Evolutionary conservation across 2,329 filamentous ascomycete genomes (phyloP), one percentile per base, ranked within the genome.

Genomic region (Chalaropsis thielavioides): DNA sequence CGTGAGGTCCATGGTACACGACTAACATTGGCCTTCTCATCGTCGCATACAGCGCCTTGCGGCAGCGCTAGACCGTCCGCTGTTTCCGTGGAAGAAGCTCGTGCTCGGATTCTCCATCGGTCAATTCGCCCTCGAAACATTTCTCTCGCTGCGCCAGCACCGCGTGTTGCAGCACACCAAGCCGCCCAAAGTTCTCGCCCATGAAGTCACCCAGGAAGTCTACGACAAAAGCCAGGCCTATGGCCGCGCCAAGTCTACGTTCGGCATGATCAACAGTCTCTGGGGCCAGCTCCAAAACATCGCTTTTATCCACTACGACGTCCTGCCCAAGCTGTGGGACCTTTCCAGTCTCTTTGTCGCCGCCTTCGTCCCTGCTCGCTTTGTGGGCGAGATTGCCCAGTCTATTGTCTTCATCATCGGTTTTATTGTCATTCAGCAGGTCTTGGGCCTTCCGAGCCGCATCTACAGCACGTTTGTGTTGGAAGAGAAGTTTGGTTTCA

Each of bases 401-500:
- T 95, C 90, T 35, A 87, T 99, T 70, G 79, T 95, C 73, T 99
- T 97, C 78, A 84, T 96, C 75, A 87, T 97, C 72, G 80, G 84
- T 66, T 95, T 96, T 75, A 87, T 90, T 71, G 75, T 95, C 71
- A 82, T 95, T 71, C 88, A 91, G 70, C 90, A 92, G 72, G 69
- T 89, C 64, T 77, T 96, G 68, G 88, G 86, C 66, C 78, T 97
- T 63, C 94, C 94, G 2, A 83, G 86, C 67, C 88, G 85, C 64
- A 85, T 96, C 75, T 99, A 97, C 80, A 86, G 92, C 77, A 94
- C 90, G 13, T 99, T 99, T 72, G 89, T 97, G 60, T 80, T 99
- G 65, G 94, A 99, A 76, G 92, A 96, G 77, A 89, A 90, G 73
- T 99, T 95, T 71, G 94, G 94, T 61, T 99, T 99, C 83, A 99